Evolutionary conservation across 441 rosid species (phyloP).

Genomic region (Isatis lusitanica): DNA sequence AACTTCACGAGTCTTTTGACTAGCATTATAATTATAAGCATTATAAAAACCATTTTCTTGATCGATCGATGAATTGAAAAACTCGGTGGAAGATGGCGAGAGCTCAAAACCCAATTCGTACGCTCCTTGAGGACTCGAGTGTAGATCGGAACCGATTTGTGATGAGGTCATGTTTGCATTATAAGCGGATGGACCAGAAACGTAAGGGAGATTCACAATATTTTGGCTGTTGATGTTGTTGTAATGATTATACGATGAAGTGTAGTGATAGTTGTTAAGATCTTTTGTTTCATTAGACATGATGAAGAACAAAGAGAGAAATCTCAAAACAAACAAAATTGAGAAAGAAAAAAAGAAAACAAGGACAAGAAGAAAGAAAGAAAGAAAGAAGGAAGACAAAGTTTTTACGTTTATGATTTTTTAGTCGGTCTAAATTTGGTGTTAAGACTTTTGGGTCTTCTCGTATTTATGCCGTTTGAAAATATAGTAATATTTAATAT

Average conservation of each 20-base stretch:
- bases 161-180: constrained; percentile 39
- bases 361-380: background rate
- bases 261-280: constrained; percentile 38
- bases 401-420: constrained; percentile 26
- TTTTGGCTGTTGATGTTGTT: constrained; percentile 29
- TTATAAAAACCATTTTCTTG: constrained; percentile 28
- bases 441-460: constrained; percentile 37
- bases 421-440: constrained; percentile 31
- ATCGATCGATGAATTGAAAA: constrained; percentile 33
- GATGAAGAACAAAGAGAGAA: background rate
- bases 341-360: background rate
- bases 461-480: constrained; percentile 36
- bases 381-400: constrained; percentile 7
- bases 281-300: constrained; percentile 48
- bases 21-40: constrained; percentile 21
- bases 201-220: constrained; percentile 29
- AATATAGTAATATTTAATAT: constrained; percentile 11
- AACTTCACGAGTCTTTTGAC: constrained; percentile 17
- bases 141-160: constrained; percentile 51
- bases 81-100: constrained; percentile 55
- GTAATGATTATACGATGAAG: constrained; percentile 40
- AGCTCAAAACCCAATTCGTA: constrained; percentile 54
- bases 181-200: constrained; percentile 34
- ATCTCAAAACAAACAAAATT: background rate
- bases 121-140: constrained; percentile 42